Conservation (phyloP, 1,284 basidiomycete species). For the Grifola frondosa region DNA sequence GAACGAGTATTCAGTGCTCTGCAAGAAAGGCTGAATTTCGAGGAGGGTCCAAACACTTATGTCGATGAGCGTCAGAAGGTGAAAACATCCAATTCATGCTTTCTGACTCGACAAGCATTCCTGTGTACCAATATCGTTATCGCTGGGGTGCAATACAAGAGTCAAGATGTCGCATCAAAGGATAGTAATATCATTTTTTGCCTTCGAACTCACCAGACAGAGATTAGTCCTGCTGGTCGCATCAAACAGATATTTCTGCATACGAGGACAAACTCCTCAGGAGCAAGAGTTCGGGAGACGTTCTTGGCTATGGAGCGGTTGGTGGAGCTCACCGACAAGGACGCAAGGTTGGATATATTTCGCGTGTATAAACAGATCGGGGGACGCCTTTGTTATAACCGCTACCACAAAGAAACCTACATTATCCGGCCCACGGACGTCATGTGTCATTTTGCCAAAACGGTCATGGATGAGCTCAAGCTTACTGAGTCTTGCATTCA, state of each 20-base stretch:
- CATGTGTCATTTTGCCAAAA: conserved; percentile 1
- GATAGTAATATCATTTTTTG: conserved; percentile 6
- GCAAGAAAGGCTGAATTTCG: too few species aligned
- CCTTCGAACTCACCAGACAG: neutral
- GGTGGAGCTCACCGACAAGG: too few species aligned
- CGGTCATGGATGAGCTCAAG: neutral
- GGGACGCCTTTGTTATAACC: neutral
- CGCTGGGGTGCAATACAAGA: conserved; percentile 1
- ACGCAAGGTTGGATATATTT: too few species aligned
- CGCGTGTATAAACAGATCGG: neutral
- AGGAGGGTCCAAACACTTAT: too few species aligned
- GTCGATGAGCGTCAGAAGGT: neutral
- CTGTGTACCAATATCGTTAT: neutral
- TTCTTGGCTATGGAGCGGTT: too few species aligned
- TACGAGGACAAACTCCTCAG: neutral
- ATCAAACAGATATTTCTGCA: neutral
- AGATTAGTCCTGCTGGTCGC: neutral
- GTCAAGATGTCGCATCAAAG: neutral
- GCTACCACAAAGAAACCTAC: neutral
- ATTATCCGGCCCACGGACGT: neutral
- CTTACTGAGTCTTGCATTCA: neutral
- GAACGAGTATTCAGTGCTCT: too few species aligned
- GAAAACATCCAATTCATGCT: neutral
- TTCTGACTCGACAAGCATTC: too few species aligned
- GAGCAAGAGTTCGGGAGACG: too few species aligned